These are phyloP conservation scores for Thelonectria rubi DNA, from an alignment of 2,329 filamentous ascomycete species.

Conservation along the genomic window DNA sequence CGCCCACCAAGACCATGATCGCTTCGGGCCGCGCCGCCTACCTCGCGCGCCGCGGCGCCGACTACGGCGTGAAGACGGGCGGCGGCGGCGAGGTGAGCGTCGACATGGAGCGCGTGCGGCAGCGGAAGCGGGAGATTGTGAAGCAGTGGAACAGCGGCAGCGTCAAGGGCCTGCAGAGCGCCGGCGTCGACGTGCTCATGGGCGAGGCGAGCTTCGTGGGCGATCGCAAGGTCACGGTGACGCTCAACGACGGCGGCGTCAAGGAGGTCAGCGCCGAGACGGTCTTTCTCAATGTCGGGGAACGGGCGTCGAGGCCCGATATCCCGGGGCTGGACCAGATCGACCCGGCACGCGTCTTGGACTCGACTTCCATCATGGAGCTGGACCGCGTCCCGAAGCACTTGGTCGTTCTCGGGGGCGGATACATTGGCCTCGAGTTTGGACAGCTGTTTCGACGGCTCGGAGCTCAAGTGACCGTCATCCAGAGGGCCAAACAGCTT, in stretches of 20 bases:
- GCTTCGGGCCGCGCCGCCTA: conserved; percentile 61
- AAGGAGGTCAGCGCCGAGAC: conserved; percentile 49
- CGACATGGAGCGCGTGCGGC: conserved; percentile 59
- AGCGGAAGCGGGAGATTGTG: conserved; percentile 64
- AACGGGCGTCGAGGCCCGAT: conserved; percentile 51
- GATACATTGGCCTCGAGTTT: conserved; percentile 63
- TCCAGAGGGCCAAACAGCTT: conserved; percentile 55
- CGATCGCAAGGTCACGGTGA: conserved; percentile 50
- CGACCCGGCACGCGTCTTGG: conserved; percentile 48
- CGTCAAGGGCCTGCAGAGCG: conserved; percentile 51
- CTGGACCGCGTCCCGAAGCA: conserved; percentile 56
- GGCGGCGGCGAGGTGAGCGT: conserved; percentile 44
- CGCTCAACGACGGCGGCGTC: conserved; percentile 43
- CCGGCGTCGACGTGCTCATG: conserved; percentile 56
- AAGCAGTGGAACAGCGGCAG: conserved; percentile 58
- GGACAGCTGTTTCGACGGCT: conserved; percentile 61
- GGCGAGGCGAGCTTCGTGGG: conserved; percentile 56
- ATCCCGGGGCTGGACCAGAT: conserved; percentile 51
- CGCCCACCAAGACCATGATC: conserved; percentile 66
- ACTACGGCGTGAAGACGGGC: conserved; percentile 56
- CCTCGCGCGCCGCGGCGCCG: conserved; percentile 50
- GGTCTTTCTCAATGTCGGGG: conserved; percentile 59
- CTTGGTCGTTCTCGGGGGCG: conserved; percentile 61
- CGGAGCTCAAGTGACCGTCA: conserved; percentile 58
- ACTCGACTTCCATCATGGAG: conserved; percentile 60